Conservation (phyloP, 139 green algal genomes). For the Coelastrella sp. region DNA sequence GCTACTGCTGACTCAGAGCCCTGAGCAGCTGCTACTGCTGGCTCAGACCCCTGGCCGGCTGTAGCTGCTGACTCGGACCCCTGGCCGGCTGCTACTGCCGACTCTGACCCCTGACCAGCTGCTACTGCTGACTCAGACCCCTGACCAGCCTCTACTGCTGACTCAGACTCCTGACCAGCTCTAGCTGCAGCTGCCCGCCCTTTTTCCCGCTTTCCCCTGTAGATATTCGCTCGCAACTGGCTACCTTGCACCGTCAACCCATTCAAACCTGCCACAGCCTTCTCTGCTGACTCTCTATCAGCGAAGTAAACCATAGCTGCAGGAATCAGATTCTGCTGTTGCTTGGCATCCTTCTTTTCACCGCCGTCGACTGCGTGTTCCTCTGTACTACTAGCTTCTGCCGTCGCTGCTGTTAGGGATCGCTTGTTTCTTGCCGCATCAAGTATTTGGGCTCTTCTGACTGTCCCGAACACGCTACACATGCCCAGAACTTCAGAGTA, state of each 20-base stretch:
- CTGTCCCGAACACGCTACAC: slow-evolving; percentile 26
- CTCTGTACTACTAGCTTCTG: not conserved
- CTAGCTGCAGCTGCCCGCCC: not conserved
- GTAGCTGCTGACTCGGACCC: too few species aligned
- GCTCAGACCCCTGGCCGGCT: too few species aligned
- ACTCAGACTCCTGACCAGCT: not conserved
- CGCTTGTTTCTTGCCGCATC: not conserved
- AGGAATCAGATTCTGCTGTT: not conserved
- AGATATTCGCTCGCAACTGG: not conserved
- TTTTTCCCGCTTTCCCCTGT: not conserved
- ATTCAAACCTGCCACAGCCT: not conserved
- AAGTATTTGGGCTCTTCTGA: not conserved
- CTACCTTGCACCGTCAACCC: not conserved
- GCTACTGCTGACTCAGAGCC: too few species aligned
- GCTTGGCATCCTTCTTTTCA: too few species aligned
- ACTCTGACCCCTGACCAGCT: not conserved
- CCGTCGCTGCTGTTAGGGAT: not conserved
- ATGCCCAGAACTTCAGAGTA: slow-evolving; percentile 6
- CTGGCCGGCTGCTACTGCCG: not conserved
- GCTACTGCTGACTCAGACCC: not conserved
- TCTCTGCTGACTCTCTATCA: not conserved
- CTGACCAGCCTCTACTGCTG: not conserved
- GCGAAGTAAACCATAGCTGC: not conserved
- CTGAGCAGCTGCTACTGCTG: too few species aligned
- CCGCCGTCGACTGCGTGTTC: not conserved